Evolutionary conservation across 2,329 filamentous ascomycete genomes (phyloP).

Genomic region (Aspergillus sp.): DNA sequence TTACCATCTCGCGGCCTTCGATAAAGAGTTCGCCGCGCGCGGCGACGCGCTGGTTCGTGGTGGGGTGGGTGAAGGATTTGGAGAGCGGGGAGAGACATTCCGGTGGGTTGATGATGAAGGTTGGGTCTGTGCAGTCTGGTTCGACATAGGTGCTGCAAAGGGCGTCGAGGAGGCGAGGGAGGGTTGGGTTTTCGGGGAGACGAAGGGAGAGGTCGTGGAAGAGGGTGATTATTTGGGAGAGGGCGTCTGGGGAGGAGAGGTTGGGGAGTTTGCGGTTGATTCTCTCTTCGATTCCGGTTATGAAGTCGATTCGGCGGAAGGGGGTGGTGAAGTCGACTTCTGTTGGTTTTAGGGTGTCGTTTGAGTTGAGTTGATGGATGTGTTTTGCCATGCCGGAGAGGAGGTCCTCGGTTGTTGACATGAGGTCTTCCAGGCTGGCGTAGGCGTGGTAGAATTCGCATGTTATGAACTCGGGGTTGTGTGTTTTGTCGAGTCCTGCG

Average conservation of each 20-base stretch:
- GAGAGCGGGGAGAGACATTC: conserved; percentile 85
- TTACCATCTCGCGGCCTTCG: conserved; percentile 72
- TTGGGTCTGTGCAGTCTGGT: conserved; percentile 62
- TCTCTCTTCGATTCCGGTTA: conserved; percentile 66
- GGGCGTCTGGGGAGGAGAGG: conserved; percentile 49
- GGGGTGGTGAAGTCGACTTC: conserved; percentile 52
- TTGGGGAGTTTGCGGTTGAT: conserved; percentile 62
- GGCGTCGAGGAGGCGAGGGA: conserved; percentile 71
- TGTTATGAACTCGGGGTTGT: conserved; percentile 96
- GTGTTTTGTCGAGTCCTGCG: conserved; percentile 66
- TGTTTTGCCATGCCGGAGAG: conserved; percentile 54
- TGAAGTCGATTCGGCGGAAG: conserved; percentile 68
- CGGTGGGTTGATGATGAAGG: conserved; percentile 86
- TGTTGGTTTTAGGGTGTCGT: conserved; percentile 42
- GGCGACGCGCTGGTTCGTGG: conserved; percentile 64
- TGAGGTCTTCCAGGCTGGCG: conserved; percentile 66
- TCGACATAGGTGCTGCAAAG: conserved; percentile 74
- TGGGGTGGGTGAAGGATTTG: conserved; percentile 71
- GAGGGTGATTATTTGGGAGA: conserved; percentile 51
- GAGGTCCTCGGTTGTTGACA: conserved; percentile 66
- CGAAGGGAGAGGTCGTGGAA: conserved; percentile 47
- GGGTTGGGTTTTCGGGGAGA: conserved; percentile 48
- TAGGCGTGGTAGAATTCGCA: conserved; percentile 96
- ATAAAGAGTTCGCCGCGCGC: conserved; percentile 83
- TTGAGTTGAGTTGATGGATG: conserved; percentile 40